Base-by-base conservation (phyloP, 2,329 filamentous ascomycete species). In the Sclerotinia sclerotiorum region DNA sequence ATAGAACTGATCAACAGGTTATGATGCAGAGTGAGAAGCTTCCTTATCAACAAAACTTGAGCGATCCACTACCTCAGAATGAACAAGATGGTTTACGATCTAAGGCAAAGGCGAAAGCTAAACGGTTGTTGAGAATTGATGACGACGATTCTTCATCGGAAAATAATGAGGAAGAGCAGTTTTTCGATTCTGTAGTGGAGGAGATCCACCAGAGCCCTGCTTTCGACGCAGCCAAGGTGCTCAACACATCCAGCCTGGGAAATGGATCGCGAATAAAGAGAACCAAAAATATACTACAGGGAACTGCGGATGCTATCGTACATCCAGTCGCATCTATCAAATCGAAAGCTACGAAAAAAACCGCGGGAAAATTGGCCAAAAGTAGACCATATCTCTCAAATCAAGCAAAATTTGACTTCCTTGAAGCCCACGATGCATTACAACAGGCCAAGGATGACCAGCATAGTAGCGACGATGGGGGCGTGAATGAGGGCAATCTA, bases 391-490 rank as follows among this genome's bases (percentile, higher is more conserved):
- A 79, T 56, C 69, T 79, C 8, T 74, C 79, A 5, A 76, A 79
- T 60, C 75, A 78, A 13, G 72, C 77, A 24, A 77, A 80, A 19
- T 74, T 80, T 1, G 75, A 80, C 35, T 73, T 80, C 10, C 57
- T 80, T 10, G 75, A 78, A 24, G 79, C 78, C 2, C 71, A 78
- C 5, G 75, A 76, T 65, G 71, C 71, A 17, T 29, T 75, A 19
- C 46, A 57, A 11, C 55, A 51, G 35, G 71, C 69, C 21, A 56
- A 63, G 60, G 49, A 67, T 8, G 58, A 48, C 15, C 64, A 51
- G 19, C 11, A 35, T 39, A n/a, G 11, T 17, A 57, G 48, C 66
- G 32, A 70, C 73, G 10, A 69, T 73, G 29, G 58, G 56, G 39
- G 74, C 71, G n/a, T 48, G 49, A 35, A 70, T 68, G 1, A 70